These are phyloP conservation scores for Geotrichum citri-aurantii DNA, from an alignment of 1,139 yeast genomes.

Conservation along the genomic window DNA sequence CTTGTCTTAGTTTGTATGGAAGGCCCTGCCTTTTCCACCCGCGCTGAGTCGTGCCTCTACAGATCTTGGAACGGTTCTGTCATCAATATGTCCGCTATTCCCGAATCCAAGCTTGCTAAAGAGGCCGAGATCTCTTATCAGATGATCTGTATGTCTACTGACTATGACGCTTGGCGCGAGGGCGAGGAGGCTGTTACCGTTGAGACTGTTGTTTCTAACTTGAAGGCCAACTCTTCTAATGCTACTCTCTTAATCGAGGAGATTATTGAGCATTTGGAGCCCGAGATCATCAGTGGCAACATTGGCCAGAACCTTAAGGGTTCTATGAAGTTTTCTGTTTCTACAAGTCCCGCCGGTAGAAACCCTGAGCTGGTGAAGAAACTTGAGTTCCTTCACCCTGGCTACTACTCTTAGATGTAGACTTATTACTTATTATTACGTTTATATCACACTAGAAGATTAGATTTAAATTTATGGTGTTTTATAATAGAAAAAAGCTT, in stretches of 20 bases:
- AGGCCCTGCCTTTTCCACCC: slow-evolving; percentile 95
- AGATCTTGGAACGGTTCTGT: slow-evolving; percentile 90
- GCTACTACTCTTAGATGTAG: slow-evolving; percentile 53
- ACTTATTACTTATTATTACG: not conserved
- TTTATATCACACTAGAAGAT: not conserved
- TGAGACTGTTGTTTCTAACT: slow-evolving; percentile 87
- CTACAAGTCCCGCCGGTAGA: slow-evolving; percentile 73
- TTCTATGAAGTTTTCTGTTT: slow-evolving; percentile 71
- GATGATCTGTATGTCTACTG: slow-evolving; percentile 98
- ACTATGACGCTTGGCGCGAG: slow-evolving; percentile 97
- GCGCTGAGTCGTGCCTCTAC: slow-evolving; percentile 93
- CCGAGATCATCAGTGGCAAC: slow-evolving; percentile 51
- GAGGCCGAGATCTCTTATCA: slow-evolving; percentile 97
- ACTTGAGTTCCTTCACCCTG: slow-evolving; percentile 88
- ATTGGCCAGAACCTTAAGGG: slow-evolving; percentile 70
- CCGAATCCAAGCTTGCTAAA: slow-evolving; percentile 93
- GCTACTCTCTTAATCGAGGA: slow-evolving; percentile 74
- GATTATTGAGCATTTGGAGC: slow-evolving; percentile 61
- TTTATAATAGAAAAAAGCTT: too few species aligned
- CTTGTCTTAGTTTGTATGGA: slow-evolving; percentile 93
- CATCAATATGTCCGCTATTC: slow-evolving; percentile 92
- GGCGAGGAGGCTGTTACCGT: slow-evolving; percentile 94
- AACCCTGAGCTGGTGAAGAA: slow-evolving; percentile 67
- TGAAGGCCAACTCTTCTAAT: slow-evolving; percentile 79
- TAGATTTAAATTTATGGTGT: too few species aligned